Percentiles rank a stretch among this genome's conserved stretches.
Conservation (phyloP, 1,284 basidiomycete genomes). For the Cryptococcus floricola region DNA sequence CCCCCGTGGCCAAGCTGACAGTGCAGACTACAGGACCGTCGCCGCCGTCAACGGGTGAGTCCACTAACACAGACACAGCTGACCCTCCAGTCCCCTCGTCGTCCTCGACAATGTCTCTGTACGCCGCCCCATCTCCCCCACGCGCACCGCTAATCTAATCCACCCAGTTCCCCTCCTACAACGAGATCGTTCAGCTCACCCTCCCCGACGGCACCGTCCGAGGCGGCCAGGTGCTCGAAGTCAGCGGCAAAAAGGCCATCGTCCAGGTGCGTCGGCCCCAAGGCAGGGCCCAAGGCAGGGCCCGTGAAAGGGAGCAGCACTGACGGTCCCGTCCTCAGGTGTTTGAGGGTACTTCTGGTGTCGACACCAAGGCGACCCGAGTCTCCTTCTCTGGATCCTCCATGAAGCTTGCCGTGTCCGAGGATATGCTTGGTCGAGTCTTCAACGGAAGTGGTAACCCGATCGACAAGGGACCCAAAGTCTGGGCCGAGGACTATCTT, state of each 20-base stretch:
- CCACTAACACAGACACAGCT: constrained; percentile 1
- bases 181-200: constrained; percentile 96
- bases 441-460: constrained; percentile 99
- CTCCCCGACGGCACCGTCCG: constrained; percentile 93
- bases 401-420: constrained; percentile 99
- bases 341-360: constrained; percentile 96
- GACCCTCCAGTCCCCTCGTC: constrained; percentile 70
- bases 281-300: too few relatives aligned
- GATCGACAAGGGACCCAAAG: constrained; percentile 97
- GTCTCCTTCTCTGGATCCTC: constrained; percentile 97
- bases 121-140: constrained; percentile 19
- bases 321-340: constrained; percentile 51
- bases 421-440: constrained; percentile 98
- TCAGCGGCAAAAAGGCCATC: constrained; percentile 97
- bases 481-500: constrained; percentile 98
- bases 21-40: constrained; percentile 86
- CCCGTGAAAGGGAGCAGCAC: not conserved
- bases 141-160: constrained; percentile 2
- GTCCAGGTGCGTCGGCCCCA: constrained; percentile 60
- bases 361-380: constrained; percentile 89
- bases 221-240: constrained; percentile 96
- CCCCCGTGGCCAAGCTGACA: constrained; percentile 17
- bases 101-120: constrained; percentile 99
- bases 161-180: constrained; percentile 92
- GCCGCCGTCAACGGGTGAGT: constrained; percentile 92